Conservation (phyloP, 2,329 filamentous ascomycete species). For the Claviceps sp. region DNA sequence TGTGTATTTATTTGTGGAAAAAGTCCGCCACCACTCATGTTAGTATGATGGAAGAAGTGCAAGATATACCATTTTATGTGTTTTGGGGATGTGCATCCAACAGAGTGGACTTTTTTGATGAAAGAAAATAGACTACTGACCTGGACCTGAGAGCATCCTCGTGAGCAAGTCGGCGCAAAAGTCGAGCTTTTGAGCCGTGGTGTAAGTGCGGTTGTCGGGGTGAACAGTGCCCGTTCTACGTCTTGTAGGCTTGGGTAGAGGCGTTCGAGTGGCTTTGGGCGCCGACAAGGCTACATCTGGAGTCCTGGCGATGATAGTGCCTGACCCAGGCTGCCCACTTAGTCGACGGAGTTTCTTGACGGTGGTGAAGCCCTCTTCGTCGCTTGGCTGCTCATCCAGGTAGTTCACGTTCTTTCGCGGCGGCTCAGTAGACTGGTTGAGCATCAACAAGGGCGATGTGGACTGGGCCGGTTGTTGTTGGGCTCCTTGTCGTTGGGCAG, state of each 20-base stretch:
- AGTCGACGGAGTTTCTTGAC: conserved; percentile 31
- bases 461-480: conserved; percentile 8
- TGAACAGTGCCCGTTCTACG: conserved; percentile 20
- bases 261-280: conserved; percentile 16
- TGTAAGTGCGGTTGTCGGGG: conserved; percentile 19
- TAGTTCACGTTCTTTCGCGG: conserved; percentile 36
- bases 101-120: background rate
- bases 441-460: conserved; percentile 5
- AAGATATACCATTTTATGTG: no score
- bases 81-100: no score
- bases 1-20: conserved; percentile 12
- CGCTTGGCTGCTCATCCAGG: conserved; percentile 13
- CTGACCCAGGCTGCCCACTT: conserved; percentile 9
- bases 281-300: conserved; percentile 14
- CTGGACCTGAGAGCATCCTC: conserved; percentile 49
- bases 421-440: conserved; percentile 9
- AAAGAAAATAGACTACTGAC: conserved; percentile 19
- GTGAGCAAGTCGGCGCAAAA: conserved; percentile 45
- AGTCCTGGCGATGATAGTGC: conserved; percentile 4
- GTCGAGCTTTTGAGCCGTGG: conserved; percentile 33
- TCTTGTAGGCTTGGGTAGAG: conserved; percentile 23
- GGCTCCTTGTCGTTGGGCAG: conserved; percentile 17
- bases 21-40: background rate
- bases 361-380: conserved; percentile 8
- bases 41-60: no score